Evolutionary conservation across 345 rosid genomes (phyloP), one percentile per base, ranked within the genome.

Genomic region (Eucalyptus pumila): DNA sequence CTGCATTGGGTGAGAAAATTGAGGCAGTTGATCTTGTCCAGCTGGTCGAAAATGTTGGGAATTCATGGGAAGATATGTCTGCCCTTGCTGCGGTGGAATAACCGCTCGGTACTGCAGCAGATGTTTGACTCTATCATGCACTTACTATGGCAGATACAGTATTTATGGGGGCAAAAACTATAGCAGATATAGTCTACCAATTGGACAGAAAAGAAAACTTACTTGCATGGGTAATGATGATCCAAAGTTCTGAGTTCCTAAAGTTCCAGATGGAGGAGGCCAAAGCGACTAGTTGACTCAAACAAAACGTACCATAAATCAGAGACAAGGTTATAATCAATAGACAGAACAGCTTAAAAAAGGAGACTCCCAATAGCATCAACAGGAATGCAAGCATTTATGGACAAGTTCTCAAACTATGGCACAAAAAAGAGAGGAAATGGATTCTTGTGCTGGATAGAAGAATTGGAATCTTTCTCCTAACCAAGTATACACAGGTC

Each of bases 41-140:
- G 88, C 94, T 83, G 95, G 96, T n/a, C 92, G 95, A 91, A 94
- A 97, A 91, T 95, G 98, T 72, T 95, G 97, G 90, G 96, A 92
- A 91, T 94, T 91, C 13, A 92, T 52, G 12, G 96, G 93, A 90
- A 94, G 90, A 91, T 92, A 97, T 86, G 91, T 93, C 88, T 96
- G 99, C 30, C 96, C 95, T 65, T 90, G 98, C 72, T 94, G 99
- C 17, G 93, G 86, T 17, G 96, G 95, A 86, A 89, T 93, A 94
- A 92, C 91, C 14, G 95, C 94, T 90, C 98, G 96, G 93, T 95
- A 97, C 98, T 98, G 95, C 85, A 87, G 30, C 42, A 86, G 67
- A 86, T 51, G 62, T 86, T 32, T 86, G 42, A n/a, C 19, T 87
- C 45, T 56, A 48, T 62, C 34, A 60, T 7, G 50, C 32, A 62